These are phyloP conservation scores for Davidsoniella virescens DNA, from an alignment of 2,329 filamentous ascomycete species.

Conservation along the genomic window DNA sequence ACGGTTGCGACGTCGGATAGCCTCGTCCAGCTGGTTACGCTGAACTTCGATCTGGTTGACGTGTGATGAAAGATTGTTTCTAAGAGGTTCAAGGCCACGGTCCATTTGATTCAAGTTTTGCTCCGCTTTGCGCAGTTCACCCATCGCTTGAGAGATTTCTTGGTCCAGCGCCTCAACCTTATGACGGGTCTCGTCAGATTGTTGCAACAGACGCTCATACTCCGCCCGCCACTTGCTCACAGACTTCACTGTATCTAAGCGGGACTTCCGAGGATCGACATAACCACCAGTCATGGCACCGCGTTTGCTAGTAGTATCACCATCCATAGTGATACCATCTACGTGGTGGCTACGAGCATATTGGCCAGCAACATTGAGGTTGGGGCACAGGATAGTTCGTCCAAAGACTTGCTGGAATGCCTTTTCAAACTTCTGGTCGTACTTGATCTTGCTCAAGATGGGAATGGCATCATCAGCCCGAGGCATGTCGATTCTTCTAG, in stretches of 20 bases:
- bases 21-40: constrained; percentile 56
- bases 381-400: constrained; percentile 86
- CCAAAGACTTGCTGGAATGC: constrained; percentile 94
- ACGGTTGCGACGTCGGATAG: constrained; percentile 45
- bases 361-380: constrained; percentile 69
- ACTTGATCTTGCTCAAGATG: constrained; percentile 70
- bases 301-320: constrained; percentile 86
- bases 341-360: constrained; percentile 86
- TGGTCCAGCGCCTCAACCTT: constrained; percentile 71
- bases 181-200: constrained; percentile 47
- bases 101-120: constrained; percentile 65
- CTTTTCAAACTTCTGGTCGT: constrained; percentile 58
- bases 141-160: constrained; percentile 72
- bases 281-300: constrained; percentile 92
- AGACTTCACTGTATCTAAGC: constrained; percentile 66
- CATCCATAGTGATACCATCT: constrained; percentile 84
- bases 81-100: constrained; percentile 64
- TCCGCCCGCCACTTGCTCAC: constrained; percentile 61
- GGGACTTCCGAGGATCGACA: constrained; percentile 71
- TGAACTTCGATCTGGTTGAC: constrained; percentile 58
- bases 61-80: constrained; percentile 60
- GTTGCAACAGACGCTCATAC: constrained; percentile 49
- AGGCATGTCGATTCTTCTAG: constrained; percentile 58
- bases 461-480: constrained; percentile 76
- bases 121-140: constrained; percentile 68